A percentile compares a stretch with the other conserved stretches of the same genome.
Evolutionary conservation across 306 rosid species (phyloP).

Genomic region (Chamaecrista fasciculata): DNA sequence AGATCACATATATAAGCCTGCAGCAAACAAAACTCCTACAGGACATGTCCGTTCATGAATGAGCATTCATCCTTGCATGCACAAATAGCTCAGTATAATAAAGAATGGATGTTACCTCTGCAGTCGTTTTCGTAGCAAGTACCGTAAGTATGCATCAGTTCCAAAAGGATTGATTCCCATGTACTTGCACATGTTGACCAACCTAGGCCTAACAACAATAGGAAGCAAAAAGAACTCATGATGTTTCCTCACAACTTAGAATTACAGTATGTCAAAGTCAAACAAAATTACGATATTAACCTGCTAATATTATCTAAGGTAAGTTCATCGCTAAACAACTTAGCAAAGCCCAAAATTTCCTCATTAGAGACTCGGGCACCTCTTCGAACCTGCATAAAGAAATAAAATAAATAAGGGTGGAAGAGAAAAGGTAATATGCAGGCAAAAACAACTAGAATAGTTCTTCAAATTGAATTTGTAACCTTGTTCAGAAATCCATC

Average conservation of each 20-base stretch:
- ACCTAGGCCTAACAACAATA: constrained; percentile 70
- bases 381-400: constrained; percentile 65
- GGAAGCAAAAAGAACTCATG: constrained; percentile 23
- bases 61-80: background rate
- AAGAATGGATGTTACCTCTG: constrained; percentile 52
- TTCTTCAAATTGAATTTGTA: constrained; percentile 24
- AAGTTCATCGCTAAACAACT: constrained; percentile 94
- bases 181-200: constrained; percentile 97
- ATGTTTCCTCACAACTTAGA: constrained; percentile 24
- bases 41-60: background rate
- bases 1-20: background rate
- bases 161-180: constrained; percentile 92
- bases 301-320: constrained; percentile 96
- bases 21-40: background rate
- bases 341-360: constrained; percentile 93
- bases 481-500: constrained; percentile 78
- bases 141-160: constrained; percentile 88
- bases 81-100: background rate
- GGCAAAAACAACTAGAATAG: constrained; percentile 6
- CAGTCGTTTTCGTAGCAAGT: constrained; percentile 77
- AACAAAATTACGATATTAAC: constrained; percentile 38
- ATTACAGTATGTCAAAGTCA: constrained; percentile 16
- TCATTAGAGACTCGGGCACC: constrained; percentile 80
- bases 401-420: constrained; percentile 9
- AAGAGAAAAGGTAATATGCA: background rate